Percentiles rank a stretch among this genome's conserved stretches.
Evolutionary conservation across 129 eudicot species (phyloP).

Genomic region (Escallonia herrerae): DNA sequence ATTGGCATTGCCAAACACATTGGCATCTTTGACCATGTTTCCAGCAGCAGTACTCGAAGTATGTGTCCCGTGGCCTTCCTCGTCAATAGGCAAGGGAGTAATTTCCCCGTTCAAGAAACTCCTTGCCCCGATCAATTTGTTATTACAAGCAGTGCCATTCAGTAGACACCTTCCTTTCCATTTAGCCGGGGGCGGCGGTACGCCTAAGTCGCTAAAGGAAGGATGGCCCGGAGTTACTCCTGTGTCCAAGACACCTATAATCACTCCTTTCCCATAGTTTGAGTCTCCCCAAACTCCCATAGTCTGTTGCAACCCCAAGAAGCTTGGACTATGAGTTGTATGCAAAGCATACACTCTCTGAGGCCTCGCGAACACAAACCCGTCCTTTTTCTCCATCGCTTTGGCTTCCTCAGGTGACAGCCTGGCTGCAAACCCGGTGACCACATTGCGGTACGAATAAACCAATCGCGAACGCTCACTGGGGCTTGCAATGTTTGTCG

Average conservation of each 20-base stretch:
- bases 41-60: constrained; percentile 27
- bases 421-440: constrained; percentile 35
- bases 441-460: constrained; percentile 26
- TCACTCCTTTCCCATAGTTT: constrained; percentile 30
- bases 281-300: constrained; percentile 29
- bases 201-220: constrained; percentile 25
- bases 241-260: constrained; percentile 26
- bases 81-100: neutral
- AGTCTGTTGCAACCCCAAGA: constrained; percentile 33
- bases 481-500: constrained; percentile 8
- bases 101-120: neutral
- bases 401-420: constrained; percentile 23
- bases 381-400: constrained; percentile 23
- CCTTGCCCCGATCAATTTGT: neutral
- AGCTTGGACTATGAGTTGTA: constrained; percentile 40
- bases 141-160: neutral
- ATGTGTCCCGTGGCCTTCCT: neutral
- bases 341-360: constrained; percentile 29
- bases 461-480: constrained; percentile 14
- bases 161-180: constrained; percentile 34
- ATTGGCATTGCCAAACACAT: constrained; percentile 16
- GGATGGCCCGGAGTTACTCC: constrained; percentile 34
- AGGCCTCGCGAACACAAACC: constrained; percentile 28
- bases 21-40: constrained; percentile 14
- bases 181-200: constrained; percentile 36